Conservation (phyloP, 2,329 filamentous ascomycete species). For the Tolypocladium inflatum region DNA sequence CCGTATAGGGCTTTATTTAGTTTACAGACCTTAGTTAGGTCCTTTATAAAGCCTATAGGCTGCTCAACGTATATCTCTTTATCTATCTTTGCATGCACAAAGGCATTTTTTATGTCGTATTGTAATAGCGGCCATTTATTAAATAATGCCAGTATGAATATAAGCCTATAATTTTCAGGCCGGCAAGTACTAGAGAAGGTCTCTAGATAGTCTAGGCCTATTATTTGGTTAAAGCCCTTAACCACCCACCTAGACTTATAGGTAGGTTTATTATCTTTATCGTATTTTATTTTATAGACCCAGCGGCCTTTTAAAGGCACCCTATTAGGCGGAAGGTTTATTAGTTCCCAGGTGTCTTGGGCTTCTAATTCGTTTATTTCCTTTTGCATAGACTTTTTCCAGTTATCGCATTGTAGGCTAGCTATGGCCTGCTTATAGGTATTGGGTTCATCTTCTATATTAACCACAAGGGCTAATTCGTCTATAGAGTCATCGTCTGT, state of each 20-base stretch:
- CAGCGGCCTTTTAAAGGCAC: background rate
- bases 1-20: conserved; percentile 2
- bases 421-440: background rate
- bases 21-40: conserved; percentile 1
- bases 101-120: conserved; percentile 6
- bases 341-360: background rate
- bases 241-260: background rate
- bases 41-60: background rate
- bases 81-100: conserved; percentile 4
- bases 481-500: background rate
- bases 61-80: conserved; percentile 5
- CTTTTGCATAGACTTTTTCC: background rate
- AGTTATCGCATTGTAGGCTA: background rate
- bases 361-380: background rate
- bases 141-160: background rate
- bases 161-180: conserved; percentile 2
- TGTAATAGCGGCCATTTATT: conserved; percentile 3
- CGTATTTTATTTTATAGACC: conserved; percentile 4
- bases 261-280: conserved; percentile 3
- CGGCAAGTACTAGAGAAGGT: conserved; percentile 3
- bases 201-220: conserved; percentile 5
- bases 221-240: background rate
- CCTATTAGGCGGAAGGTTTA: background rate
- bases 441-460: background rate
- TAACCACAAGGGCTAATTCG: background rate